Base-by-base conservation (phyloP, 2,329 filamentous ascomycete genomes). In the Alternaria ventricosa region DNA sequence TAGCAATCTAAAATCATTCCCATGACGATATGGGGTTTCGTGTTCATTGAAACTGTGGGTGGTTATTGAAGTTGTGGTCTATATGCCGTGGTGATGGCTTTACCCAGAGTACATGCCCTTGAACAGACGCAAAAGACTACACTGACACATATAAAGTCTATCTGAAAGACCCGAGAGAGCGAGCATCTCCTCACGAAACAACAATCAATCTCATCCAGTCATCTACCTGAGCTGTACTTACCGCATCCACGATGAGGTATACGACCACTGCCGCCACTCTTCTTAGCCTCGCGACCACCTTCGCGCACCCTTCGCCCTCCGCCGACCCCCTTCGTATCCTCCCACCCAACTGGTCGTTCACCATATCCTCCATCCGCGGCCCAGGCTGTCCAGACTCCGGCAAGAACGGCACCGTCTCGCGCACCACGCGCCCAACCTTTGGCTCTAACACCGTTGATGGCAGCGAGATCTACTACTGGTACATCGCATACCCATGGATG, bases 391-490 rank as follows among this genome's bases (percentile, higher is more conserved):
- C 68, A 18, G 59, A 69, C 55, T 30, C 15, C 3, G 51, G 30
- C 28, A 56, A 60, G 30, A 56, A 65, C 23, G 51, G 47, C 18
- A 46, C 13, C 12, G 1, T 20, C n/a, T 33, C 20, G 15, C 45
- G 25, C 36, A 51, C 33, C 11, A 71, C 69, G 15, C 68, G 70
- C 43, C 54, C 56, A 3, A 70, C 68, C 18, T 71, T 55, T 12
- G 70, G 70, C 3, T 27, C 43, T 10, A 71, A 71, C 47, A 71
- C 68, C 0, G 47, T 69, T 43, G 68, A 72, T 45, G 66, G 68
- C 27, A 64, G 58, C 11, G 68, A 72, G 51, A 72, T 71, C 20
- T 71, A 72, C 61, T 71, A 72, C 47, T 69, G 66, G 66, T 63
- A 60, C 51, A 49, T 68, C 22, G 68, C 70, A 20, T 72, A 71